These are phyloP conservation scores for Inosperma sp. DNA, from an alignment of 768 basidiomycete species.

Conservation along the genomic window DNA sequence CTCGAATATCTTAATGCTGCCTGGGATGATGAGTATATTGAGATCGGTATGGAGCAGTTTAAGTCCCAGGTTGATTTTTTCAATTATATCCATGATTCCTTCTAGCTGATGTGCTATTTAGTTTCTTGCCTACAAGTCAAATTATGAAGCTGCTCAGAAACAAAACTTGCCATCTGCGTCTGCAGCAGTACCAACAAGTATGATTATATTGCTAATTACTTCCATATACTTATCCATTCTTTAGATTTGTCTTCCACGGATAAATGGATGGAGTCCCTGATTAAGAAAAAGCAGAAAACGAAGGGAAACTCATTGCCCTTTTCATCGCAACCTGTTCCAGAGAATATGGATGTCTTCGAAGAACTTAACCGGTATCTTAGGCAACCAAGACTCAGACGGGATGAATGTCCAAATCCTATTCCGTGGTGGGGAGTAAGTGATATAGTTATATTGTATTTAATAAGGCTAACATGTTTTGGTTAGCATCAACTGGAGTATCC, in stretches of 20 bases:
- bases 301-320: too few relatives aligned
- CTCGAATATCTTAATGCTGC: neutral
- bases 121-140: neutral
- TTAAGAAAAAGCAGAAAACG: neutral
- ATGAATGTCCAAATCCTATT: neutral
- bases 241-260: neutral
- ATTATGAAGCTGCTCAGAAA: neutral
- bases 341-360: neutral
- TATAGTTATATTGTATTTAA: neutral
- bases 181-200: neutral
- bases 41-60: neutral
- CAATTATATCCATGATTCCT: too few relatives aligned
- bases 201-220: neutral
- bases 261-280: neutral
- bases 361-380: neutral
- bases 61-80: neutral
- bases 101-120: neutral
- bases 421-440: neutral
- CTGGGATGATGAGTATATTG: neutral
- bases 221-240: neutral
- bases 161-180: neutral
- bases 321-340: neutral
- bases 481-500: too few relatives aligned
- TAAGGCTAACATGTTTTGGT: too few relatives aligned
- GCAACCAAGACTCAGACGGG: neutral